Evolutionary conservation across 805 yeast species (phyloP).

Genomic region (Starmera pachycereana): DNA sequence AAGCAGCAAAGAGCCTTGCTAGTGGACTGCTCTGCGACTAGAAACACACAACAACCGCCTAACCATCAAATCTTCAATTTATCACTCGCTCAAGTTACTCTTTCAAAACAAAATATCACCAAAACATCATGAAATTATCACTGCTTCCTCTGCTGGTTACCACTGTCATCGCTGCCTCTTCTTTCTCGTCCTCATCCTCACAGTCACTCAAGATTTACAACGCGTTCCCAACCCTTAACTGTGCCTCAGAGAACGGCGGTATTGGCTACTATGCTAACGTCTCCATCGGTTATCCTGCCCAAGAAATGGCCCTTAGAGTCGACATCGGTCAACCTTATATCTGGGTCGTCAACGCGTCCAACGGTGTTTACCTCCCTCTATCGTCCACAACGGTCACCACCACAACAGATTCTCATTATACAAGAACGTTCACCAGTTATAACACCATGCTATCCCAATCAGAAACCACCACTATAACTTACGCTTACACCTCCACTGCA

Average conservation of each 20-base stretch:
- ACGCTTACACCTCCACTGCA: background rate
- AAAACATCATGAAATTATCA: too few relatives aligned
- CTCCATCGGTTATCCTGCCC: constrained; percentile 23
- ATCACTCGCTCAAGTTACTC: too few relatives aligned
- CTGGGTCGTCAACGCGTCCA: constrained; percentile 21
- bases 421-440: background rate
- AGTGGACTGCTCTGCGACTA: too few relatives aligned
- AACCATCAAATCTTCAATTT: too few relatives aligned
- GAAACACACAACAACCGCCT: too few relatives aligned
- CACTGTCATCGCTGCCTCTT: too few relatives aligned
- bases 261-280: constrained; percentile 22
- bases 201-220: background rate
- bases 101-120: too few relatives aligned
- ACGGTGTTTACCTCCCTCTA: constrained; percentile 3
- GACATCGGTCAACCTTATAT: constrained; percentile 29
- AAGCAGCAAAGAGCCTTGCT: too few relatives aligned
- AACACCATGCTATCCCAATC: background rate
- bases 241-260: background rate
- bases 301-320: constrained; percentile 19
- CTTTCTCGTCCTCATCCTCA: background rate
- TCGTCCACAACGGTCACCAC: constrained; percentile 4
- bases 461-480: background rate
- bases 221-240: constrained; percentile 6
- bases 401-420: background rate
- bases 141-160: too few relatives aligned